These are phyloP conservation scores for Vitis hybrid DNA, from an alignment of 177 flowering plant species.

Conservation along the genomic window DNA sequence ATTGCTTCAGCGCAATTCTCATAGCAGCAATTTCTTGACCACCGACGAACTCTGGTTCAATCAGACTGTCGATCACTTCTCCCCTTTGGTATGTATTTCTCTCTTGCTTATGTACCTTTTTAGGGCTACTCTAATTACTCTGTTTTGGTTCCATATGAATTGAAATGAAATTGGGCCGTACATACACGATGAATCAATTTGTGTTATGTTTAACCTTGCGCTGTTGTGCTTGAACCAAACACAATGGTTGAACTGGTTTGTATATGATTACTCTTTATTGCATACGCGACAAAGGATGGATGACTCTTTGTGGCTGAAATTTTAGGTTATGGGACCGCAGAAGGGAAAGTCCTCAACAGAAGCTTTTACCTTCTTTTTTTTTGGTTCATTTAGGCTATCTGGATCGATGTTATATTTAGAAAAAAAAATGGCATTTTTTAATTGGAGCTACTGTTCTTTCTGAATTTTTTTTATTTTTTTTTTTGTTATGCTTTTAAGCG, in stretches of 20 bases:
- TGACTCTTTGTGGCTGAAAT: too few species aligned
- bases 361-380: not conserved
- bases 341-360: not conserved
- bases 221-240: too few species aligned
- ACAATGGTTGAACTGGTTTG: too few species aligned
- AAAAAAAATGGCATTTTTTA: not conserved
- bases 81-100: slow-evolving; percentile 57
- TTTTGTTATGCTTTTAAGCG: too few species aligned
- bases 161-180: too few species aligned
- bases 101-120: not conserved
- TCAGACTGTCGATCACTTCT: slow-evolving; percentile 94
- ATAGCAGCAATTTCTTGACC: slow-evolving; percentile 49
- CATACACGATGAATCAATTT: too few species aligned
- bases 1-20: slow-evolving; percentile 15
- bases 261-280: too few species aligned
- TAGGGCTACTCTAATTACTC: not conserved
- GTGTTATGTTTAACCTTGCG: too few species aligned
- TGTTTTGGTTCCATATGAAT: too few species aligned
- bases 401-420: not conserved
- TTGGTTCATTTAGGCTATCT: not conserved
- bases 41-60: slow-evolving; percentile 69
- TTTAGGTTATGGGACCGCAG: not conserved
- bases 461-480: not conserved
- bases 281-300: too few species aligned
- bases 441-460: not conserved